Conservation (phyloP, 352 stramenopile species). For the Sclerospora graminicola region DNA sequence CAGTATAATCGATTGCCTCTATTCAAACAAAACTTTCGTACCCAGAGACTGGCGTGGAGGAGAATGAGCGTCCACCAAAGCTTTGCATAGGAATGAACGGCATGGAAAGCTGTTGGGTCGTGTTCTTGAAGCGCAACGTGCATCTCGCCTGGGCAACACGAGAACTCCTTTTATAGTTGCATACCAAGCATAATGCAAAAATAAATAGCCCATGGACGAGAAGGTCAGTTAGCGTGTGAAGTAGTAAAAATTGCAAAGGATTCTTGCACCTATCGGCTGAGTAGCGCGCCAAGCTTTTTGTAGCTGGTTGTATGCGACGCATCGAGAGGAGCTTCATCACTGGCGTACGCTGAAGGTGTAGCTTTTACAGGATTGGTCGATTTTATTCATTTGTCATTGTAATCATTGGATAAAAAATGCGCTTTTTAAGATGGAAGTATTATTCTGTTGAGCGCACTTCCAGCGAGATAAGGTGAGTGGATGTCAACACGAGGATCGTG, state of each 20-base stretch:
- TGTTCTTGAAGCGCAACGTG: constrained; percentile 27
- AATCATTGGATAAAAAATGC: constrained; percentile 9
- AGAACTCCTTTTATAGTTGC: constrained; percentile 10
- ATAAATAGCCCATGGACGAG: neutral
- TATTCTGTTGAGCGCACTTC: constrained; percentile 1
- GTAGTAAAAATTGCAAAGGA: neutral
- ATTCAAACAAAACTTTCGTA: constrained; percentile 10
- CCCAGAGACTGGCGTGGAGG: constrained; percentile 36
- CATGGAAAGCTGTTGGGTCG: constrained; percentile 29
- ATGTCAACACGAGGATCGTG: constrained; percentile 45
- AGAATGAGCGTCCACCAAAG: constrained; percentile 51
- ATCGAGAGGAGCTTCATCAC: constrained; percentile 49
- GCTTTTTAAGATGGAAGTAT: neutral
- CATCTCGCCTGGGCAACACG: constrained; percentile 18
- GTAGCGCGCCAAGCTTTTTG: constrained; percentile 21
- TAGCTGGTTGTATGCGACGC: constrained; percentile 48
- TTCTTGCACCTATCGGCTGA: constrained; percentile 15
- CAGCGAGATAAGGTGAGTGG: constrained; percentile 32
- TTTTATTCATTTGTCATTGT: neutral
- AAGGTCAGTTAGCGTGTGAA: neutral
- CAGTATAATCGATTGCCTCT: neutral
- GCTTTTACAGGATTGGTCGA: constrained; percentile 4
- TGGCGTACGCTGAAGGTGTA: neutral
- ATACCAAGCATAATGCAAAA: neutral
- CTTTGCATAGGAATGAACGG: constrained; percentile 35